Conservation (phyloP, 1,139 yeast species). For the Scheffersomyces quercinus region DNA sequence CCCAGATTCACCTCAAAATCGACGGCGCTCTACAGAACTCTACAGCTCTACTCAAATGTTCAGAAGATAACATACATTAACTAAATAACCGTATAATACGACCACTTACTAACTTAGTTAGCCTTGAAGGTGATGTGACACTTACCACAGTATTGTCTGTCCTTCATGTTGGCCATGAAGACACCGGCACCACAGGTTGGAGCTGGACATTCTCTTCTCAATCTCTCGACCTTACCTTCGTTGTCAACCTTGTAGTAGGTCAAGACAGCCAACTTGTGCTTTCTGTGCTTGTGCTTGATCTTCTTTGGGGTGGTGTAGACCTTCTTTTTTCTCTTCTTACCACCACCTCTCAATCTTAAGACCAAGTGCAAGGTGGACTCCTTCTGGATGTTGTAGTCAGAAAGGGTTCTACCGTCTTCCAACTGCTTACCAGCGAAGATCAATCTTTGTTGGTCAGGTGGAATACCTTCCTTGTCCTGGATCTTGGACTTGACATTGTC, state of each 20-base stretch:
- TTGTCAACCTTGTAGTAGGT: conserved; percentile 99
- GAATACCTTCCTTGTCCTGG: conserved; percentile 99
- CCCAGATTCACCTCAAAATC: neutral
- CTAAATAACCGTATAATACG: neutral
- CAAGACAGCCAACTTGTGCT: conserved; percentile 98
- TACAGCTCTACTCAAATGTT: neutral
- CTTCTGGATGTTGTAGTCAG: conserved; percentile 99
- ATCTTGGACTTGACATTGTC: conserved; percentile 99
- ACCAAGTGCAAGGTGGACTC: conserved; percentile 98
- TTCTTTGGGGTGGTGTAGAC: conserved; percentile 99
- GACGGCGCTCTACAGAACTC: neutral
- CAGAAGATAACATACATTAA: conserved; percentile 1
- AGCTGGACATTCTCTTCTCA: conserved; percentile 97
- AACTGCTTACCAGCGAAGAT: conserved; percentile 99
- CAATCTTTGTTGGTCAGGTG: conserved; percentile 99
- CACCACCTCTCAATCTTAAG: conserved; percentile 99
- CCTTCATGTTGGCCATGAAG: conserved; percentile 99
- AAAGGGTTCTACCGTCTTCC: conserved; percentile 98
- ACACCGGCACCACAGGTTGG: conserved; percentile 97
- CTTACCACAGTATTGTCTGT: conserved; percentile 99
- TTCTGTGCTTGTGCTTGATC: conserved; percentile 99
- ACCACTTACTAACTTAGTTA: conserved; percentile 26
- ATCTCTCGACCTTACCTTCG: conserved; percentile 98
- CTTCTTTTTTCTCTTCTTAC: conserved; percentile 99
- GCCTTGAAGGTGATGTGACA: conserved; percentile 93